Evolutionary conservation across 1,284 basidiomycete species (phyloP), one percentile per base, ranked within the genome.

Genomic region (Acaromyces ingoldii): DNA sequence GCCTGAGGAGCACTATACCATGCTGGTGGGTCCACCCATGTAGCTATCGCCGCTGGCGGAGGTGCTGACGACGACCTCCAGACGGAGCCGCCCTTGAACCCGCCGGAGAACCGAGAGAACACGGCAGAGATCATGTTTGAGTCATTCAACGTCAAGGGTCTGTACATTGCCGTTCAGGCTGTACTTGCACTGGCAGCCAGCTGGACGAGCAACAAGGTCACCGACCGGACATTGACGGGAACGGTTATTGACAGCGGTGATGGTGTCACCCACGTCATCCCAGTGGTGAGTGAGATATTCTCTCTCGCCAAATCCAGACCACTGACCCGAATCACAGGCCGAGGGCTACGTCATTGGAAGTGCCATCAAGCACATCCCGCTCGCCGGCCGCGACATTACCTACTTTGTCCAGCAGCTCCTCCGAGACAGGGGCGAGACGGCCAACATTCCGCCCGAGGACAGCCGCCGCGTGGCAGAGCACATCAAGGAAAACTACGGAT

Each of bases 41-140:
- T 34, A 13, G n/a, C 33, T 34, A 13, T n/a, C 2, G 21, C 11
- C 30, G 19, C n/a, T n/a, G n/a, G 19, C 17, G 33, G 21, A 19
- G 17, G 29, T 37, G 43, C 43, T 45, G 43, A 45, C 43, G 3
- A 28, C 43, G 21, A 11, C 11, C 17, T 6, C 34, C 43, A 57
- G 53, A 99, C 95, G 25, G 95, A 98, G 76, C 95, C 95, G 9
- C 95, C 95, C 39, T 84, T 98, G 59, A 98, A 99, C 76, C 84
- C 93, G 1, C 95, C 95, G 3, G 95, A 99, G 81, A 99, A 99
- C 80, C 83, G 95, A 63, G 95, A 99, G 78, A 92, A 95, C 76
- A 98, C 93, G 0, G 95, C 95, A 11, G 95, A 99, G 76, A 97
- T 98, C 81, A 97, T 99, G 84, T 98, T 98, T 77, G 95, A 96